phyloP scores from a whole-genome alignment of 352 stramenopile species.

The Pythium dissotocum region DNA sequence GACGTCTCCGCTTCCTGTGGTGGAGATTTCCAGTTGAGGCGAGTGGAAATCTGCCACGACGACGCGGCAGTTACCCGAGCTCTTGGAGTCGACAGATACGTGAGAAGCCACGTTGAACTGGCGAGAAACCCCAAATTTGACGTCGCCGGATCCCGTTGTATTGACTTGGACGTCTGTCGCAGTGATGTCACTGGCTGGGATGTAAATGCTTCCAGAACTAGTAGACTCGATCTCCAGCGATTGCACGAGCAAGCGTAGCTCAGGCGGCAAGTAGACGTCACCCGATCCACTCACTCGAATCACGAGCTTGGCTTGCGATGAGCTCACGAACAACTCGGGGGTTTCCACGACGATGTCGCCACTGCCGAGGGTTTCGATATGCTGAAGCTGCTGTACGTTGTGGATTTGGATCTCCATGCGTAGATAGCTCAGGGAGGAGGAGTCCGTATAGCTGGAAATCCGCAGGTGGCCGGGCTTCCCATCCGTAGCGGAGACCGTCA shows the following conservation, averaged over 20 bases:
- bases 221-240: not conserved
- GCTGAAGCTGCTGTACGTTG: not conserved
- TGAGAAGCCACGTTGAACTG: not conserved
- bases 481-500: not conserved
- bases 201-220: not conserved
- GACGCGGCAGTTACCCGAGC: not conserved
- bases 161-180: not conserved
- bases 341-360: constrained; percentile 9
- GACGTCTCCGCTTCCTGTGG: not conserved
- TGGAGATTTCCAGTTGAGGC: not conserved
- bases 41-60: not conserved
- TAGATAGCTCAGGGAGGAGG: not conserved
- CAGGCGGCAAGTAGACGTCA: constrained; percentile 2
- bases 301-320: not conserved
- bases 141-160: not conserved
- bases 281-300: not conserved
- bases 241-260: not conserved
- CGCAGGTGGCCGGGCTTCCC: not conserved
- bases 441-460: not conserved
- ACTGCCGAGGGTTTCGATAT: not conserved
- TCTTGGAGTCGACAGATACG: not conserved
- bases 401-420: constrained; percentile 12
- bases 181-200: not conserved
- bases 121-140: not conserved
- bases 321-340: not conserved